These are phyloP conservation scores for Pulveroboletus sp. DNA, from an alignment of 768 basidiomycete species.

Conservation along the genomic window DNA sequence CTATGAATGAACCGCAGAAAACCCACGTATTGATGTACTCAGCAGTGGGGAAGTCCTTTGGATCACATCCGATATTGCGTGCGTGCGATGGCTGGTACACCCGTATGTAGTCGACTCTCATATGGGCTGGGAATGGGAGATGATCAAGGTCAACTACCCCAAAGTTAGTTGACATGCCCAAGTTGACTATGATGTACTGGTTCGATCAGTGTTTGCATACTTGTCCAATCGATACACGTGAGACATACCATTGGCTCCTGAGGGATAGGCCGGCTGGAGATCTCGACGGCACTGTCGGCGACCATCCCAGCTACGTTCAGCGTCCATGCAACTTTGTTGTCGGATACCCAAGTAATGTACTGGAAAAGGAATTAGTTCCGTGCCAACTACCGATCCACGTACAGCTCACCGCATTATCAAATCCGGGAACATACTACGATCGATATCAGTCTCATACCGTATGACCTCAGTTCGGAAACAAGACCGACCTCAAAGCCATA, in stretches of 20 bases:
- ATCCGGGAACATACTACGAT: constrained; percentile 46
- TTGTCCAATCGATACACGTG: neutral
- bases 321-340: constrained; percentile 71
- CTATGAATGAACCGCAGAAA: neutral
- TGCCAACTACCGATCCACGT: neutral
- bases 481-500: constrained; percentile 74
- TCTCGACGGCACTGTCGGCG: constrained; percentile 55
- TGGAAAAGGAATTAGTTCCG: constrained; percentile 20
- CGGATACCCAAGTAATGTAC: constrained; percentile 86
- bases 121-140: constrained; percentile 47
- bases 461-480: neutral
- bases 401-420: constrained; percentile 56
- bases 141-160: constrained; percentile 53
- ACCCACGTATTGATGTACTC: constrained; percentile 64
- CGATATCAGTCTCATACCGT: neutral
- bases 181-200: constrained; percentile 53
- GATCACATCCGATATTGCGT: constrained; percentile 75
- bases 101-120: constrained; percentile 57
- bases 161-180: constrained; percentile 62
- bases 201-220: constrained; percentile 1
- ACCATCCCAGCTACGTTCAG: constrained; percentile 66
- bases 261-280: constrained; percentile 66
- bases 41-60: constrained; percentile 63
- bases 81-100: constrained; percentile 67
- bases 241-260: constrained; percentile 80